Percentiles rank a stretch among this genome's conserved stretches.
These are phyloP conservation scores for Salinomyces thailandicus DNA, from an alignment of 2,329 filamentous ascomycete genomes.

Conservation along the genomic window DNA sequence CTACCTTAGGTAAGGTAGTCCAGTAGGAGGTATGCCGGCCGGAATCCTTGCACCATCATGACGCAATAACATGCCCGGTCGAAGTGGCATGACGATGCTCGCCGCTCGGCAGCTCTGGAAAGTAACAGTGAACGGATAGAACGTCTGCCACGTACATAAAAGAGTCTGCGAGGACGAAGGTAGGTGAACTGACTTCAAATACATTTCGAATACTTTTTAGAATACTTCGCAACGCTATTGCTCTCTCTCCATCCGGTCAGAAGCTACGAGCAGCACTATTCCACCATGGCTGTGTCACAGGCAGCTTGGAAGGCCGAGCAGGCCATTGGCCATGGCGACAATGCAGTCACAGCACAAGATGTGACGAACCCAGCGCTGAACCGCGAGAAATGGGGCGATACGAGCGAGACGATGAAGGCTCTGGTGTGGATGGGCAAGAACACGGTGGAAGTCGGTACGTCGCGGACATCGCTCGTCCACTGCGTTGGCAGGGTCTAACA, in stretches of 20 bases:
- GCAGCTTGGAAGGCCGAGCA: conserved; percentile 59
- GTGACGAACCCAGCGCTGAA: conserved; percentile 52
- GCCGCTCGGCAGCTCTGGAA: background rate
- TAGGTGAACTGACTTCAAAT: background rate
- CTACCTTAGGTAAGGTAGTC: too few species aligned
- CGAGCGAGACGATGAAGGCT: conserved; percentile 59
- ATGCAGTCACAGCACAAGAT: conserved; percentile 57
- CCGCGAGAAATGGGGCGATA: conserved; percentile 40
- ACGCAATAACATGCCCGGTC: background rate
- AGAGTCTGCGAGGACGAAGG: too few species aligned
- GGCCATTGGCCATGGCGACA: conserved; percentile 55
- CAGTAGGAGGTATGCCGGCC: too few species aligned
- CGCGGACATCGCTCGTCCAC: background rate
- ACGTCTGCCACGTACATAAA: background rate
- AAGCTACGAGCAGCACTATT: background rate
- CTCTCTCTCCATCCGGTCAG: background rate
- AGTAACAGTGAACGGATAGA: background rate
- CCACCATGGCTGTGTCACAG: conserved; percentile 44
- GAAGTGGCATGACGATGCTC: background rate
- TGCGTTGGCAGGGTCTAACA: background rate
- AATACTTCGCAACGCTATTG: background rate
- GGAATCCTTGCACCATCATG: background rate
- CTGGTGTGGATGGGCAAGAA: conserved; percentile 77
- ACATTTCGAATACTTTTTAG: background rate
- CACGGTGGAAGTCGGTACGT: conserved; percentile 54